These are phyloP conservation scores for Salix purpurea DNA, from an alignment of 345 rosid genomes.

Conservation along the genomic window DNA sequence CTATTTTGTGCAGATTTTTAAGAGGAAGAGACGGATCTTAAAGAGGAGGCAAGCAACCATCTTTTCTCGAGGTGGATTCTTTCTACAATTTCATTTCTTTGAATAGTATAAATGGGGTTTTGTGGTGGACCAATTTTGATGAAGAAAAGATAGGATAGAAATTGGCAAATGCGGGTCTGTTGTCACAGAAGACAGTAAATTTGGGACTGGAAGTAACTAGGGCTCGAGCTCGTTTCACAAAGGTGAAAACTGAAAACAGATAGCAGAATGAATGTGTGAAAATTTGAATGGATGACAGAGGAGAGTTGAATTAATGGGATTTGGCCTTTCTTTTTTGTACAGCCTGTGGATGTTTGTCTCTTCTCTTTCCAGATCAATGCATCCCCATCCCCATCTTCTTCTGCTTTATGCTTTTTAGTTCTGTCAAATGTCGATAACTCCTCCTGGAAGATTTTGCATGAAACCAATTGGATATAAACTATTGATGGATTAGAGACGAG, in stretches of 20 bases:
- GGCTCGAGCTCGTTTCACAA: conserved; percentile 8
- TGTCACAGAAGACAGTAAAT: conserved; percentile 13
- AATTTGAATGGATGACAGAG: conserved; percentile 11
- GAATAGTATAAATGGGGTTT: conserved; percentile 8
- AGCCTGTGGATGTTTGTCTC: conserved; percentile 25
- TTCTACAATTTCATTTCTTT: conserved; percentile 19
- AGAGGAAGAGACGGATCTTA: conserved; percentile 14
- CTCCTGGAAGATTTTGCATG: no score
- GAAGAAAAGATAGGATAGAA: conserved; percentile 17
- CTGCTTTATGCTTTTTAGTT: conserved; percentile 21
- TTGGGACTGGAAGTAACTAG: conserved; percentile 15
- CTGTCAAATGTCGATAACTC: no score
- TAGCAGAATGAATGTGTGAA: conserved; percentile 15
- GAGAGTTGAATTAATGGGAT: conserved; percentile 13
- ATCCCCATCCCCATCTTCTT: conserved; percentile 25
- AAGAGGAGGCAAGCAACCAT: conserved; percentile 10
- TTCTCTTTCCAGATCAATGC: conserved; percentile 20
- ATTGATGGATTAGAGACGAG: no score
- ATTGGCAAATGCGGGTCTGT: conserved; percentile 16
- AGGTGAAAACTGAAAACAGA: conserved; percentile 23
- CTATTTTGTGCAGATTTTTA: conserved; percentile 22
- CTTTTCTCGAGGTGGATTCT: conserved; percentile 18
- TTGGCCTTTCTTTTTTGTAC: not conserved
- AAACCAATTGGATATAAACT: no score
- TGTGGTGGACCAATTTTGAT: conserved; percentile 14